phyloP scores from a whole-genome alignment of 805 yeast genomes.

The Candida sphagnicola region DNA sequence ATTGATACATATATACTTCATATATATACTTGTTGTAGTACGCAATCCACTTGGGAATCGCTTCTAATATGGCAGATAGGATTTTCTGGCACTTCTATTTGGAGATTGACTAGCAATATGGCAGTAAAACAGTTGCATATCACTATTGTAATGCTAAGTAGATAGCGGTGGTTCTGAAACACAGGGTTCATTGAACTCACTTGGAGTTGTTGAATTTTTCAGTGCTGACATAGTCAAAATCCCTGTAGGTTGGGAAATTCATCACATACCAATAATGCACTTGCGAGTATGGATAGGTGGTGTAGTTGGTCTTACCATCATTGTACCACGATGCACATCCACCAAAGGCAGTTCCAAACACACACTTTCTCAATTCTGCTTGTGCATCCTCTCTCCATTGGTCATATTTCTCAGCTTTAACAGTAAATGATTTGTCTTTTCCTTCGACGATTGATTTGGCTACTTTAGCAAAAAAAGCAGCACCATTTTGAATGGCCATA shows the following conservation, averaged over 20 bases:
- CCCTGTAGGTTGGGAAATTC: constrained; percentile 23
- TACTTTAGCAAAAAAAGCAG: constrained; percentile 19
- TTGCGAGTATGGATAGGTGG: constrained; percentile 37
- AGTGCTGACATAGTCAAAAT: constrained; percentile 11
- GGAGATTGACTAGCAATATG: too few species aligned
- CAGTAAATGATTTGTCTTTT: constrained; percentile 21
- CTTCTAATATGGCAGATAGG: too few species aligned
- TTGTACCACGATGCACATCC: constrained; percentile 41
- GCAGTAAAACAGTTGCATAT: too few species aligned
- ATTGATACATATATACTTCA: too few species aligned
- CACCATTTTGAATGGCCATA: constrained; percentile 33
- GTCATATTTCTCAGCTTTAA: constrained; percentile 31
- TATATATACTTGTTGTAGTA: too few species aligned
- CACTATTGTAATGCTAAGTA: too few species aligned
- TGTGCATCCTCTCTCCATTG: constrained; percentile 30
- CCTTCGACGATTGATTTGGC: constrained; percentile 25
- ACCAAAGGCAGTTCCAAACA: constrained; percentile 36
- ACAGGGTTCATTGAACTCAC: too few species aligned
- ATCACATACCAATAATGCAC: constrained; percentile 24
- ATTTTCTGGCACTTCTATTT: too few species aligned
- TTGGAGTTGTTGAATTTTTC: neutral
- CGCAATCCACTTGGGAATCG: too few species aligned
- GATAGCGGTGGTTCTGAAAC: too few species aligned
- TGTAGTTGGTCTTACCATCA: constrained; percentile 21
- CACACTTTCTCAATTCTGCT: constrained; percentile 20